phyloP scores from a whole-genome alignment of 2,329 filamentous ascomycete species.

The Venturiaceae sp. region DNA sequence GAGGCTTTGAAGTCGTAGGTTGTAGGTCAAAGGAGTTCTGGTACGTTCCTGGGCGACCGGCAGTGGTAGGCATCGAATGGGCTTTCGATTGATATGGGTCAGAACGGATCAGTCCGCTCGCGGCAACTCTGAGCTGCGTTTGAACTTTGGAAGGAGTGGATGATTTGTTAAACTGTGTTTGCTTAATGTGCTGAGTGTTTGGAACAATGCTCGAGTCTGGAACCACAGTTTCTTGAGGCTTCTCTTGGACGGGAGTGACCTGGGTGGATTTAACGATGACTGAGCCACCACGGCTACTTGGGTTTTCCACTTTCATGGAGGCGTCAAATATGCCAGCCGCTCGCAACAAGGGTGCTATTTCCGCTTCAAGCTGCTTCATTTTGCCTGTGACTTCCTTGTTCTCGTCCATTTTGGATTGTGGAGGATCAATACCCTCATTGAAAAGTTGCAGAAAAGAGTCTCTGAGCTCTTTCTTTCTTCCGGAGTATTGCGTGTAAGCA shows the following conservation, averaged over 20 bases:
- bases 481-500: neutral
- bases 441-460: neutral
- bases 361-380: neutral
- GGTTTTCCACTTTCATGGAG: neutral
- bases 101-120: neutral
- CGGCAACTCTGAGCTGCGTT: neutral
- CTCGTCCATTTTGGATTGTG: neutral
- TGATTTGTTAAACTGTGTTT: constrained; percentile 4
- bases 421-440: constrained; percentile 1
- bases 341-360: neutral
- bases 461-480: neutral
- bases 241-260: neutral
- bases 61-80: neutral
- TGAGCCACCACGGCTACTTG: neutral
- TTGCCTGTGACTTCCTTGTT: neutral
- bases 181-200: neutral
- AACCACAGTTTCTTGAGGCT: neutral
- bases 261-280: constrained; percentile 8
- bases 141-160: neutral
- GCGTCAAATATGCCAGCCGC: neutral
- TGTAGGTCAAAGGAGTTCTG: neutral
- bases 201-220: constrained; percentile 6
- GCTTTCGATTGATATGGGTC: neutral
- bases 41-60: neutral
- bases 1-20: neutral